Conservation (phyloP, 1,284 basidiomycete genomes). For the Leccinum holopus region DNA sequence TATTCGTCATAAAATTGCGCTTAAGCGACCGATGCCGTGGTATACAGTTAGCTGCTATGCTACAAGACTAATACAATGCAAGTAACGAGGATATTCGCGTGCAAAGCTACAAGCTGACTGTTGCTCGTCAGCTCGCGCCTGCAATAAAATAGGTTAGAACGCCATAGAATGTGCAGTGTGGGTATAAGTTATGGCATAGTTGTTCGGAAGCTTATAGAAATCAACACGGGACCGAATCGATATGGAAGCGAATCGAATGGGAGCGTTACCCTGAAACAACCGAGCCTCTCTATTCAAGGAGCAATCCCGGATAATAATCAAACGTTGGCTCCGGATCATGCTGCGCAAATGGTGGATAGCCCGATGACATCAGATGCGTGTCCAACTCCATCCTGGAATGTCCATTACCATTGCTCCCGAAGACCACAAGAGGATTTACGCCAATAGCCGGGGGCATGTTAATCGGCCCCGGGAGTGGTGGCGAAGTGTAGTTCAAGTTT, state of each 20-base stretch:
- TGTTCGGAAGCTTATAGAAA: slow-evolving; percentile 6
- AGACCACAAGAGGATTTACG: slow-evolving; percentile 30
- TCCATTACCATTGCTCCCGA: slow-evolving; percentile 14
- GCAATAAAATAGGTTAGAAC: slow-evolving; percentile 4
- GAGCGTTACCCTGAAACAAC: slow-evolving; percentile 52
- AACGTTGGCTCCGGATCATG: slow-evolving; percentile 37
- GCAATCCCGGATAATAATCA: slow-evolving; percentile 44
- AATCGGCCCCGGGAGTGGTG: slow-evolving; percentile 21
- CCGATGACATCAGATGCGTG: slow-evolving; percentile 19
- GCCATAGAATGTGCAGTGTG: slow-evolving; percentile 4
- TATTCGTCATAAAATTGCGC: not conserved
- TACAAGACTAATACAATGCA: slow-evolving; percentile 24
- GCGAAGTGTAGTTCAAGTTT: slow-evolving; percentile 31
- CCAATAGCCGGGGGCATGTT: slow-evolving; percentile 18
- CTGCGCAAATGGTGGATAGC: slow-evolving; percentile 29
- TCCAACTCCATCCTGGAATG: slow-evolving; percentile 30
- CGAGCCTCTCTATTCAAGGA: slow-evolving; percentile 38
- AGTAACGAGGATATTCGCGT: slow-evolving; percentile 6
- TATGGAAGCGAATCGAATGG: not conserved
- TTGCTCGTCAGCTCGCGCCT: slow-evolving; percentile 4
- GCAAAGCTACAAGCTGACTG: slow-evolving; percentile 9
- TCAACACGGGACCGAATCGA: not conserved
- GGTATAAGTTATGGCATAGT: slow-evolving; percentile 24
- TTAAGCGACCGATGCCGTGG: slow-evolving; percentile 11
- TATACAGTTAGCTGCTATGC: slow-evolving; percentile 27